Evolutionary conservation across 805 yeast species (phyloP).

Genomic region (Wickerhamiella azyma): DNA sequence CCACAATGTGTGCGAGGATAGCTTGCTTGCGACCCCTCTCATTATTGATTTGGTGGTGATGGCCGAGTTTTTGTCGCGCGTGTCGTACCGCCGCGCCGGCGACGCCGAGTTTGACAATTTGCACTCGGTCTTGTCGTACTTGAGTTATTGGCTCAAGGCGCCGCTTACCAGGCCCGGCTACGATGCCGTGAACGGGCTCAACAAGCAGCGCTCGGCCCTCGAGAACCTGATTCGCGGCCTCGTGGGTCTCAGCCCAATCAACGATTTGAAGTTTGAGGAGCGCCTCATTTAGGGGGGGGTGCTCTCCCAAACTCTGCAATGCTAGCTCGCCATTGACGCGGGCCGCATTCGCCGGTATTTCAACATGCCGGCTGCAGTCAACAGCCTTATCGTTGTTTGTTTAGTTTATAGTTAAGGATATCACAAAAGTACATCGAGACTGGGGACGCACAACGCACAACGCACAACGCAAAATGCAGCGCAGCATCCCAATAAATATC

Average conservation of each 20-base stretch:
- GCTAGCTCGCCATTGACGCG: background rate
- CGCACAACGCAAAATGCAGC: too few species aligned
- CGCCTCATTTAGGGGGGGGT: constrained; percentile 40
- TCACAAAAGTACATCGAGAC: background rate
- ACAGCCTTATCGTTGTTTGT: background rate
- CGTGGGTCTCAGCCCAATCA: constrained; percentile 79
- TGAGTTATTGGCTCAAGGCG: constrained; percentile 93
- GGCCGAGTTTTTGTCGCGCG: constrained; percentile 82
- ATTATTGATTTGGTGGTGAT: constrained; percentile 83
- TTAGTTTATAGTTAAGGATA: too few species aligned
- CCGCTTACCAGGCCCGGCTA: constrained; percentile 86
- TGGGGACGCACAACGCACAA: too few species aligned
- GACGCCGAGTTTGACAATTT: constrained; percentile 44
- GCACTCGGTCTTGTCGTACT: constrained; percentile 74
- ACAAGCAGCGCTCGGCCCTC: constrained; percentile 85
- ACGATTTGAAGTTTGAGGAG: constrained; percentile 91
- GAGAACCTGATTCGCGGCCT: constrained; percentile 83
- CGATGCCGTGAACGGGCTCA: constrained; percentile 82
- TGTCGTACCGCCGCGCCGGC: constrained; percentile 51
- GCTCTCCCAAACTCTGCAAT: background rate
- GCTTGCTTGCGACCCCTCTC: constrained; percentile 85
- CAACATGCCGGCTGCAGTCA: background rate
- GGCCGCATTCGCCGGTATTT: background rate
- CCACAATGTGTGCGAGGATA: constrained; percentile 94
- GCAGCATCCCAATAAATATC: too few species aligned